Evolutionary conservation across 2,329 filamentous ascomycete species (phyloP), one percentile per base, ranked within the genome.

Genomic region (Claviceps arundinis): DNA sequence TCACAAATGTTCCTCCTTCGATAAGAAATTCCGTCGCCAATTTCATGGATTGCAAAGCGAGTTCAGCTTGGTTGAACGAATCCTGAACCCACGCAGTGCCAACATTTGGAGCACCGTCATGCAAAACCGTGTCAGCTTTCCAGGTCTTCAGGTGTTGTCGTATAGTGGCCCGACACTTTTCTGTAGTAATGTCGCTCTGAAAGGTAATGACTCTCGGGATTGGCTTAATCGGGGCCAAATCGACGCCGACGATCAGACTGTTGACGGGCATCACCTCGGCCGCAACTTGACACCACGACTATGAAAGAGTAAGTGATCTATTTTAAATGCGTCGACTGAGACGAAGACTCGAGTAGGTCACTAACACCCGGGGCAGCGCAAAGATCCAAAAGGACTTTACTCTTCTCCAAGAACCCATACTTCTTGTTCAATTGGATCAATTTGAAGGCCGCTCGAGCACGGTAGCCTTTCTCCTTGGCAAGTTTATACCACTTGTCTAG

Each of bases 401-500:
- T 94, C 76, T 94, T 91, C 70, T 97, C 89, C 60, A 98, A 75
- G 70, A 98, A 98, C 60, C 89, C 87, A 85, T 95, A 98, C 68
- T 96, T 97, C 73, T 97, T 96, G 74, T 98, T 98, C 62, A 98
- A 75, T 69, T 98, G 91, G 60, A 98, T 91, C 61, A 98, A 73
- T 73, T 98, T 98, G 79, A 97, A 97, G 52, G 93, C 90, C 61
- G 93, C 90, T 78, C 93, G 81, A 56, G 93, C 91, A 63, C 93
- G 80, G 67, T 96, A 98, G 56, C 93, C 93, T 70, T 96, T 97
- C 69, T 98, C 93, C 71, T 98, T 98, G 56, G 93, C 93, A 63
- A 97, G 83, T 67, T 90, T 91, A 73, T 97, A 98, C 88, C 90
- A 97, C 72, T 97, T 96, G 72, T 98, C 93, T 64, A 96, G 78